These are phyloP conservation scores for Fomitopsis betulina DNA, from an alignment of 1,284 basidiomycete species.

Conservation along the genomic window DNA sequence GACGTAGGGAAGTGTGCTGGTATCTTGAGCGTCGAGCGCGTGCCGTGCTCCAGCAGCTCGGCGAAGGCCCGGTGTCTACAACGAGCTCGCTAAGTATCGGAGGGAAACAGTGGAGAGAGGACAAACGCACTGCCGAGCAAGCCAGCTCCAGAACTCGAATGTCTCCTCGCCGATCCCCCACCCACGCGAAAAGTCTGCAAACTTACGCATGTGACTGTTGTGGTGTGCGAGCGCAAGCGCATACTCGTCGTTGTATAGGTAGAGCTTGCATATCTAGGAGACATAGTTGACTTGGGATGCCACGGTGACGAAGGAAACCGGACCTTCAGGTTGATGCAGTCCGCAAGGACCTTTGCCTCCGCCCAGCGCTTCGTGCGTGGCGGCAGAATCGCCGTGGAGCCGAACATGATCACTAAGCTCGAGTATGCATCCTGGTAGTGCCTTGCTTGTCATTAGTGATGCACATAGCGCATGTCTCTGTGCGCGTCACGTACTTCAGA, in stretches of 20 bases:
- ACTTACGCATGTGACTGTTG: constrained; percentile 78
- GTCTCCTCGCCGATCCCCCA: constrained; percentile 99
- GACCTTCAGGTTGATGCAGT: constrained; percentile 87
- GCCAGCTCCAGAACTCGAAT: constrained; percentile 97
- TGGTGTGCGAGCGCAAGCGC: constrained; percentile 77
- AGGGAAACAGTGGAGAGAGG: background rate
- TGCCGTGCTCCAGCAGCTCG: constrained; percentile 82
- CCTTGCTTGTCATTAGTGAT: constrained; percentile 33
- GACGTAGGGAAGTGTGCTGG: constrained; percentile 41
- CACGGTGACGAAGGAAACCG: background rate
- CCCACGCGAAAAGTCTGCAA: constrained; percentile 83
- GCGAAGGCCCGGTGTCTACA: constrained; percentile 80
- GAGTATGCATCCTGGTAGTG: constrained; percentile 92
- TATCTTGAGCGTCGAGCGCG: constrained; percentile 62
- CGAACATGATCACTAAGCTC: constrained; percentile 81
- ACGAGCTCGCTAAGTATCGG: background rate
- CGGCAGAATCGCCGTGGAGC: constrained; percentile 78
- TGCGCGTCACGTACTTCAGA: constrained; percentile 54
- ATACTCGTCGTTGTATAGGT: constrained; percentile 85
- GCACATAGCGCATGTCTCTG: constrained; percentile 13
- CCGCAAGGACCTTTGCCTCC: constrained; percentile 94
- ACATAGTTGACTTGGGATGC: background rate
- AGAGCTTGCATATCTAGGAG: constrained; percentile 76
- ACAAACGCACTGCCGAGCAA: constrained; percentile 81
- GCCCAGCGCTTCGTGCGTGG: constrained; percentile 97